phyloP scores from a whole-genome alignment of 1,139 yeast genomes.

The Sugiyamaella paludigena region DNA sequence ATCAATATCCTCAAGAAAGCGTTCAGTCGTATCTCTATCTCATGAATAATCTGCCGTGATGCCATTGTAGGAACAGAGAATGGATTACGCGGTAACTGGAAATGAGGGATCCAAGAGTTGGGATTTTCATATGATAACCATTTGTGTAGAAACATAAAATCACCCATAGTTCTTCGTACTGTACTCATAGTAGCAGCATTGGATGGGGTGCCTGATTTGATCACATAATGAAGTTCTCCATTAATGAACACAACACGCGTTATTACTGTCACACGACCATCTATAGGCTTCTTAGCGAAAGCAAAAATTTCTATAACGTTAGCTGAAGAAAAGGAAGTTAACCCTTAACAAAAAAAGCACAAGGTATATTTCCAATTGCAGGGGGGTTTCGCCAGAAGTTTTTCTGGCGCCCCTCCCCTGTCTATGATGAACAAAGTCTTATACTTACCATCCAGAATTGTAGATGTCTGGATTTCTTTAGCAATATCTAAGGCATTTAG shows the following conservation, averaged over 20 bases:
- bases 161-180: constrained; percentile 39
- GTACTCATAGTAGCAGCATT: constrained; percentile 21
- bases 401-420: constrained; percentile 21
- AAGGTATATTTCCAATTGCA: no score
- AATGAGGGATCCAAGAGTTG: constrained; percentile 39
- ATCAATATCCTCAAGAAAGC: constrained; percentile 45
- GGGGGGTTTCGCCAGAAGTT: no score
- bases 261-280: constrained; percentile 7
- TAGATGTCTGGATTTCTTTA: constrained; percentile 45
- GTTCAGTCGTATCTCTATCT: constrained; percentile 50
- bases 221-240: constrained; percentile 31
- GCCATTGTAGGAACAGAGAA: constrained; percentile 38
- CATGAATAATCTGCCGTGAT: constrained; percentile 44
- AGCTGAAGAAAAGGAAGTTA: no score
- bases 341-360: no score
- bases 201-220: constrained; percentile 32
- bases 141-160: constrained; percentile 42
- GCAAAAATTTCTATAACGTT: constrained; percentile 19
- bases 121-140: constrained; percentile 40
- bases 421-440: constrained; percentile 38
- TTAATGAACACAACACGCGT: constrained; percentile 30
- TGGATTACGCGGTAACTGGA: constrained; percentile 34
- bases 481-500: constrained; percentile 54
- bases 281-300: constrained; percentile 14
- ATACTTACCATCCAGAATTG: constrained; percentile 44